These are phyloP conservation scores for Epithele typhae DNA, from an alignment of 768 basidiomycete species.

Conservation along the genomic window DNA sequence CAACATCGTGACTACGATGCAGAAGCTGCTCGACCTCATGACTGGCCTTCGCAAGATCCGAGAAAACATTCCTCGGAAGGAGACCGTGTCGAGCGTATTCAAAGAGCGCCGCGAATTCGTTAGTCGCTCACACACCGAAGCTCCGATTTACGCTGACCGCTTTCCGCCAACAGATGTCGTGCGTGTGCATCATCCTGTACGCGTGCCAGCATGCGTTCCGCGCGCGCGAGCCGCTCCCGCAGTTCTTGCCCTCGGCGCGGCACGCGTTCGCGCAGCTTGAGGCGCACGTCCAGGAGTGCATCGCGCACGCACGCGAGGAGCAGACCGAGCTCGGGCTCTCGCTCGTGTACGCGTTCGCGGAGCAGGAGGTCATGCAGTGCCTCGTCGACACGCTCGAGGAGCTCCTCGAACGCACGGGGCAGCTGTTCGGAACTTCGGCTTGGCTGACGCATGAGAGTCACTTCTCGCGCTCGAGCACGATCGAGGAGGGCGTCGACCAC, in stretches of 20 bases:
- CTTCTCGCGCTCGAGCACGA: constrained; percentile 18
- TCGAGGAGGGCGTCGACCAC: constrained; percentile 21
- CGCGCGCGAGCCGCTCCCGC: constrained; percentile 42
- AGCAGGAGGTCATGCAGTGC: constrained; percentile 37
- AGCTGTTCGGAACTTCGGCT: constrained; percentile 40
- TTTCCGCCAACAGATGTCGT: constrained; percentile 32
- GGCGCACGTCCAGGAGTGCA: constrained; percentile 29
- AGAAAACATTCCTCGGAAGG: constrained; percentile 41
- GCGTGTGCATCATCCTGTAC: constrained; percentile 43
- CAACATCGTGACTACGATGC: constrained; percentile 32
- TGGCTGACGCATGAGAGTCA: constrained; percentile 32
- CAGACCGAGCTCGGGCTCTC: constrained; percentile 32
- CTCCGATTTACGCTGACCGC: not conserved
- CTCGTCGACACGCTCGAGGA: constrained; percentile 41
- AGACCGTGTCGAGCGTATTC: constrained; percentile 35
- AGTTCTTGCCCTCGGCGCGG: constrained; percentile 44
- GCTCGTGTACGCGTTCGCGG: constrained; percentile 39
- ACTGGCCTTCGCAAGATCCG: constrained; percentile 44
- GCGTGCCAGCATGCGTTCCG: constrained; percentile 46
- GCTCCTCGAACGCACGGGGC: constrained; percentile 35
- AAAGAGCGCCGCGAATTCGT: constrained; percentile 41
- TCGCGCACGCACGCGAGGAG: constrained; percentile 24
- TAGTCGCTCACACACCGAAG: constrained; percentile 2
- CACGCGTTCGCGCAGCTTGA: constrained; percentile 36
- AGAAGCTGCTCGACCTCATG: constrained; percentile 38